Base-by-base conservation (phyloP, 371 early-diverging fungal genomes). In the Mucor saturninus region DNA sequence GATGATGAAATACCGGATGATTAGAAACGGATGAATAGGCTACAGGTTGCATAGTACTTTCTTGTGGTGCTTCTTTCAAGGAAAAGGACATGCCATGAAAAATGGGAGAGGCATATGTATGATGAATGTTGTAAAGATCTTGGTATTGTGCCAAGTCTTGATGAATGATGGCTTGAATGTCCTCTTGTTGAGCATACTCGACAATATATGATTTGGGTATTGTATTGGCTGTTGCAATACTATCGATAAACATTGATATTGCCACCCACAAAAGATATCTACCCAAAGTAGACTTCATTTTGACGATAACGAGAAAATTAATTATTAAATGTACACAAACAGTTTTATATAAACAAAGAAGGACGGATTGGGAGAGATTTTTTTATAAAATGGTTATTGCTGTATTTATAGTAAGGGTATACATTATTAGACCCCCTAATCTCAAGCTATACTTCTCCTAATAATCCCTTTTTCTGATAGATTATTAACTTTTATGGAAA, bases 121-220 rank as follows among this genome's bases (percentile, higher is more conserved):
- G 76, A 3, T 70, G 73, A 29, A 75, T 60, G 11, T 61, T 39
- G 42, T 66, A 69, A 11, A 59, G 40, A 4, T 50, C 59, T 50
- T 50, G 29, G 50, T 69, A 54, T 26, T 48, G 51, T 5, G 14
- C 15, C 40, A 50, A 39, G 8, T 39, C 59, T 21, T 35, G 21
- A 29, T 40, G 15, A n/a, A 50, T 39, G 28, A 38, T 15, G 26
- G 49, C 38, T 5, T 48, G 56, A 5, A 14, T 35, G 26, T 49
- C 30, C 29, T 62, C 53, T 32, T 69, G 73, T 13, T 72, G 48
- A 30, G 39, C 67, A 61, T 76, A 83, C 55, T 82, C 78, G 31
- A 80, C 67, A 40, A 83, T 77, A 55, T 60, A 83, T 1, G 77
- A 76, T 30, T 72, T 74, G 13, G 78, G 75, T 32, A 83, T 58